phyloP scores from a whole-genome alignment of 306 rosid species.

The Quercus dentata region DNA sequence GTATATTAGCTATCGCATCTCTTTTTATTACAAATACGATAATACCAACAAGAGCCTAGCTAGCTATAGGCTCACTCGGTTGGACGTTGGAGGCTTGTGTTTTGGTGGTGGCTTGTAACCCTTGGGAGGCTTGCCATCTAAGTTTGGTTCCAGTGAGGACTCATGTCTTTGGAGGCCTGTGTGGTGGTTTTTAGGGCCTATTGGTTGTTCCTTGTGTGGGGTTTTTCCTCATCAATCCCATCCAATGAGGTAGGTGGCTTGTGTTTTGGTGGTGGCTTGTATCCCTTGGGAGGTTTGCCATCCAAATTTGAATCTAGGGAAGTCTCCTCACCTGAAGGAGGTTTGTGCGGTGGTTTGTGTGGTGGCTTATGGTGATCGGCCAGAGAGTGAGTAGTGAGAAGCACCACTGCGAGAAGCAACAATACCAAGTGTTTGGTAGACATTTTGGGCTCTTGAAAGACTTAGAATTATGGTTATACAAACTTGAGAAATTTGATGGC shows the following conservation, averaged over 20 bases:
- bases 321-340: too few species aligned
- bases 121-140: too few species aligned
- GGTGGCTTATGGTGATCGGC: conserved; percentile 3
- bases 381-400: conserved; percentile 18
- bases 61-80: background rate
- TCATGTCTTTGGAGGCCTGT: background rate
- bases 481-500: background rate
- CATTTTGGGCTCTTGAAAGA: conserved; percentile 1
- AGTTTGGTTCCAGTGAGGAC: too few species aligned
- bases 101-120: background rate
- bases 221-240: too few species aligned
- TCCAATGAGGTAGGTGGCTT: too few species aligned
- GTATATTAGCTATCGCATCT: background rate
- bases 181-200: background rate
- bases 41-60: too few species aligned
- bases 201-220: too few species aligned
- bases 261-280: too few species aligned
- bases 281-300: too few species aligned
- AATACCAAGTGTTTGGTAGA: conserved; percentile 4
- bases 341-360: background rate
- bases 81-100: background rate
- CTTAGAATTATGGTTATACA: background rate
- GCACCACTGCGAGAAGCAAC: conserved; percentile 29
- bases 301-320: too few species aligned
- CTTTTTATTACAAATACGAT: background rate